Percentiles rank a stretch among this genome's conserved stretches.
phyloP scores from a whole-genome alignment of 2,329 filamentous ascomycete species.

The Xylariaceae sp. region DNA sequence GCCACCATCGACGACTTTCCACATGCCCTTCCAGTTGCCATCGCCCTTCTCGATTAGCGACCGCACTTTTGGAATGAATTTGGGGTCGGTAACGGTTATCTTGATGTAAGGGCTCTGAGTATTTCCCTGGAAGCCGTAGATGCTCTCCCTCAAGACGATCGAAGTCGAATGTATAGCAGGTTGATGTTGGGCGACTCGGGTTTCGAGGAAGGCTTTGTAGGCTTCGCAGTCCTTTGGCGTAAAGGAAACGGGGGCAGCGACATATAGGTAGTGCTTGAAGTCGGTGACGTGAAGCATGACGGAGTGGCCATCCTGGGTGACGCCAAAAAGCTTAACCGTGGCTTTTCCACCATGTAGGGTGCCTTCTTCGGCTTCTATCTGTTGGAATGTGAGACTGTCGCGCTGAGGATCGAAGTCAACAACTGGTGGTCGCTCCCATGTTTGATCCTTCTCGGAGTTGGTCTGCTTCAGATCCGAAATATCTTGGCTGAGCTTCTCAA shows the following conservation, averaged over 20 bases:
- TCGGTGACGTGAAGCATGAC: slow-evolving; percentile 92
- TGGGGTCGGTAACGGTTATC: slow-evolving; percentile 88
- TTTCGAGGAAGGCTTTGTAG: slow-evolving; percentile 78
- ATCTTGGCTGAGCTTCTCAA: slow-evolving; percentile 95
- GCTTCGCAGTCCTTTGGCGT: slow-evolving; percentile 69
- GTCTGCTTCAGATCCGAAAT: slow-evolving; percentile 79
- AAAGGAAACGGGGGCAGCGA: slow-evolving; percentile 82
- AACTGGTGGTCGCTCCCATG: slow-evolving; percentile 68
- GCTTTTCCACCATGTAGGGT: slow-evolving; percentile 70
- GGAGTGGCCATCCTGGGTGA: slow-evolving; percentile 79
- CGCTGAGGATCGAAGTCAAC: slow-evolving; percentile 49
- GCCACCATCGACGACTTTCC: slow-evolving; percentile 65
- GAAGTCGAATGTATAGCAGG: slow-evolving; percentile 75
- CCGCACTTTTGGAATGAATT: slow-evolving; percentile 72
- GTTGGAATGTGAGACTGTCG: slow-evolving; percentile 81
- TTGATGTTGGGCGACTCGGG: slow-evolving; percentile 68
- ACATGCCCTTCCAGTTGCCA: slow-evolving; percentile 88
- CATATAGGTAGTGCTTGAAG: slow-evolving; percentile 94
- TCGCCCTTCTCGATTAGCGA: slow-evolving; percentile 67
- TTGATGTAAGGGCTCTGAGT: slow-evolving; percentile 88
- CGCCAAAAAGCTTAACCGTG: slow-evolving; percentile 88
- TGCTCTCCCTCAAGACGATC: slow-evolving; percentile 80
- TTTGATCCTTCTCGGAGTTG: slow-evolving; percentile 89
- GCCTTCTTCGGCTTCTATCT: slow-evolving; percentile 93
- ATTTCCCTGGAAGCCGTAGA: slow-evolving; percentile 93